Evolutionary conservation across 495 filamentous ascomycete species (phyloP), one percentile per base, ranked within the genome.

Genomic region (Alectoria sarmentosa): DNA sequence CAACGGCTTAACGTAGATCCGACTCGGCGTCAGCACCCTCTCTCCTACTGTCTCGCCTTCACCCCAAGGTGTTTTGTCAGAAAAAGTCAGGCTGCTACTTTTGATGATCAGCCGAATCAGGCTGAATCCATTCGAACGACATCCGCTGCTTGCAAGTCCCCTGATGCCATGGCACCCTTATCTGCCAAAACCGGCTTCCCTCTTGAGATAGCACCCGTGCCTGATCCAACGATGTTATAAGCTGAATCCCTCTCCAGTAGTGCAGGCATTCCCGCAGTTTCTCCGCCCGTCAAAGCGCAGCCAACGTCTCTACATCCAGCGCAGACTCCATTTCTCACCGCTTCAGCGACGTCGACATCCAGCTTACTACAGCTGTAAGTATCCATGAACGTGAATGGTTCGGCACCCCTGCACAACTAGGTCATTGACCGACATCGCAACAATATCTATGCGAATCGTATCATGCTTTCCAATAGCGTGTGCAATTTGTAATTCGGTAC

Each of bases 341-440:
- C 81, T 7, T 87, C 83, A 1, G 91, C 91, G n/a, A 83, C 82
- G 39, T 84, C 76, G 6, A 91, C 85, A 67, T 94, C 84, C 30
- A 98, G 84, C 72, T 87, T 87, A 71, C 87, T 87, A 78, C 90
- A 96, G 55, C 90, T 92, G 80, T 92, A 96, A 82, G 91, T 96
- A 79, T 98, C 94, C 58, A 96, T 85, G 83, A 98, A 97, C 79
- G 91, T 91, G 71, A 96, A 80, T 14, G 94, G 90, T 72, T 93
- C 88, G 1, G 94, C 94, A 59, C 94, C 94, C 94, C 76, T 97
- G 92, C 19, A 96, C 94, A 54, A 98, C 86, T 0, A 98, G 82
- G 76, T 98, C 94, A 76, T 98, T 98, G 72, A 96, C 94, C 74
- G 95, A 96, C 95, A 98, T 98, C 67, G 94, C 94, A 3, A 98